phyloP scores from a whole-genome alignment of 108 stramenopile genomes.

The Mediolabrus comicus region DNA sequence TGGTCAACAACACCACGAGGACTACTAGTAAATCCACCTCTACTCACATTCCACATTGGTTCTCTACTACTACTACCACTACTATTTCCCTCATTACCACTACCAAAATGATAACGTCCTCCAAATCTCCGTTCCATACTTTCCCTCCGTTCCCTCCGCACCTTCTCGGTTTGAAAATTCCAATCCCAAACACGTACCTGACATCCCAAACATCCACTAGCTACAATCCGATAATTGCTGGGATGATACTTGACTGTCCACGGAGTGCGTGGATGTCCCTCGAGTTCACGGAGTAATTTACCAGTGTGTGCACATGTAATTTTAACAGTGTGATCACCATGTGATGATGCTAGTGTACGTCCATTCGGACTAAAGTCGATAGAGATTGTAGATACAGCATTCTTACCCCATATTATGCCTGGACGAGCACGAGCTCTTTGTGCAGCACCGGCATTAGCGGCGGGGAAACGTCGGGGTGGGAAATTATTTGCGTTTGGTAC shows the following conservation, averaged over 20 bases:
- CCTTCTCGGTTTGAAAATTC: slow-evolving; percentile 36
- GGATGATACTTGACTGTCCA: slow-evolving; percentile 99
- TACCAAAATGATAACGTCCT: slow-evolving; percentile 27
- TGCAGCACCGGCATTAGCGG: too few species aligned
- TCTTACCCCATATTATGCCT: too few species aligned
- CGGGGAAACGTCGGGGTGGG: neutral
- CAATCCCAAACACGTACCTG: slow-evolving; percentile 98
- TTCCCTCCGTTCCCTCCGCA: slow-evolving; percentile 15
- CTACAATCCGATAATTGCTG: slow-evolving; percentile 67
- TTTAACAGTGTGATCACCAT: slow-evolving; percentile 99
- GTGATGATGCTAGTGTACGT: slow-evolving; percentile 92
- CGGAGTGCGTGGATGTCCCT: slow-evolving; percentile 96
- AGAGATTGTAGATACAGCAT: slow-evolving; percentile 68
- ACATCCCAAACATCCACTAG: slow-evolving; percentile 92
- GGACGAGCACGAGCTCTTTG: slow-evolving; percentile 8
- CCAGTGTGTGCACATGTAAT: slow-evolving; percentile 77
- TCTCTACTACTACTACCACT: neutral
- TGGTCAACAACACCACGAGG: neutral
- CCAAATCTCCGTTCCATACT: slow-evolving; percentile 18
- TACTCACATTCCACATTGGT: neutral
- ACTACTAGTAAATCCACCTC: slow-evolving; percentile 5
- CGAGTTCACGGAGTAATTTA: slow-evolving; percentile 61
- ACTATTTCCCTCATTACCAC: neutral
- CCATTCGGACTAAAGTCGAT: slow-evolving; percentile 76
- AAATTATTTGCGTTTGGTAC: neutral